Conservation (phyloP, 2,329 filamentous ascomycete genomes). For the Karstenula rhodostoma region DNA sequence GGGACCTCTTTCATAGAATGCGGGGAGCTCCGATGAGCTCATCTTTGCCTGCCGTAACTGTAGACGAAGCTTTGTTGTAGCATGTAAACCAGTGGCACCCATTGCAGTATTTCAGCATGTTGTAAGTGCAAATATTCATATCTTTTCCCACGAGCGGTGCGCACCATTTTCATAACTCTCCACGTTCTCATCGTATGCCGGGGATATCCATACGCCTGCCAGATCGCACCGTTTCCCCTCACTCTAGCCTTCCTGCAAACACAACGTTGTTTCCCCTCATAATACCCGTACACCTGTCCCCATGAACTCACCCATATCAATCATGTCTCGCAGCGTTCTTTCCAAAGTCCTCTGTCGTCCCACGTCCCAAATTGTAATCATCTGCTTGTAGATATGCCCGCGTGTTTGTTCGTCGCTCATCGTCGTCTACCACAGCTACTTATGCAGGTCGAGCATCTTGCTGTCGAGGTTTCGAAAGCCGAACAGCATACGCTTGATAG, state of each 20-base stretch:
- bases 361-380: background rate
- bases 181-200: too few relatives aligned
- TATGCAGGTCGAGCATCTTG: background rate
- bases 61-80: too few relatives aligned
- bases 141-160: too few relatives aligned
- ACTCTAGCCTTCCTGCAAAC: background rate
- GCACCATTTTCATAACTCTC: too few relatives aligned
- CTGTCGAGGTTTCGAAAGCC: background rate
- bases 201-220: too few relatives aligned
- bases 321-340: background rate
- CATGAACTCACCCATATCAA: background rate
- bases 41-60: too few relatives aligned
- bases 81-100: too few relatives aligned
- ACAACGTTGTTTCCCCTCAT: background rate
- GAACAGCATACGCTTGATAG: slow-evolving; percentile 1
- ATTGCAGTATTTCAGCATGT: too few relatives aligned
- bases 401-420: background rate
- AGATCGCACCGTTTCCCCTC: too few relatives aligned
- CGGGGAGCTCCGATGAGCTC: too few relatives aligned
- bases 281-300: background rate
- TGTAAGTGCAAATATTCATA: too few relatives aligned
- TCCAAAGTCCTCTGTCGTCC: background rate
- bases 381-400: background rate
- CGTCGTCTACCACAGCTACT: background rate
- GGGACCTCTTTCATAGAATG: too few relatives aligned